Evolutionary conservation across 1,139 yeast genomes (phyloP), one percentile per base, ranked within the genome.

Genomic region (Debaryomyces udenii): DNA sequence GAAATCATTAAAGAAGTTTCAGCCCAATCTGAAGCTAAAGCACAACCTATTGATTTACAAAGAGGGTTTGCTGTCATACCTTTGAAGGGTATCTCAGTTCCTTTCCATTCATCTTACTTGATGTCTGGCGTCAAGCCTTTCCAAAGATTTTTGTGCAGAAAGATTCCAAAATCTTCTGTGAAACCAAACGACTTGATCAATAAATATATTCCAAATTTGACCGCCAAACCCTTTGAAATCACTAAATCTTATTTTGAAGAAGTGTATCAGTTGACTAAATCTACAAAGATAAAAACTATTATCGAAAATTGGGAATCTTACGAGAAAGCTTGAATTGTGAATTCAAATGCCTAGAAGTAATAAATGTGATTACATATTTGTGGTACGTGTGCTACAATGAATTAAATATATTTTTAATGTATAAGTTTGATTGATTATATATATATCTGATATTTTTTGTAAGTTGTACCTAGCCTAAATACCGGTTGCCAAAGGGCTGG

Each of bases 21-120:
- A 37, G 81, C 82, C 62, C 82, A 86, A 66, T 81, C 96, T 9
- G 41, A 66, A 41, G 96, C 87, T 45, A 93, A 94, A 74, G 90
- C 94, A 42, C 98, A 91, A 75, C 98, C 98, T 56, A 88, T 93
- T 63, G 96, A 91, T 42, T 79, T 94, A 61, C 95, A 93, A 72
- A 86, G 99, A 74, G 99, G 99, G 29, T 93, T 87, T 57, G 98
- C 99, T 37, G 94, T 94, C 59, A 93, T 93, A 56, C 99, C 99
- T 64, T 81, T 93, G 66, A 91, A 87, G 78, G 99, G 99, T 56
- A 93, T 93, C 55, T 89, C 96, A 20, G 99, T 93, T 61, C 99
- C 99, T 48, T 93, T 93, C 97, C 99, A 94, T 72, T 90, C 97
- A 32, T 86, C 96, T 27, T 93, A 94, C 75, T 80, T 93, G 74